Base-by-base conservation (phyloP, 2,329 filamentous ascomycete genomes). In the Alternaria sp. region DNA sequence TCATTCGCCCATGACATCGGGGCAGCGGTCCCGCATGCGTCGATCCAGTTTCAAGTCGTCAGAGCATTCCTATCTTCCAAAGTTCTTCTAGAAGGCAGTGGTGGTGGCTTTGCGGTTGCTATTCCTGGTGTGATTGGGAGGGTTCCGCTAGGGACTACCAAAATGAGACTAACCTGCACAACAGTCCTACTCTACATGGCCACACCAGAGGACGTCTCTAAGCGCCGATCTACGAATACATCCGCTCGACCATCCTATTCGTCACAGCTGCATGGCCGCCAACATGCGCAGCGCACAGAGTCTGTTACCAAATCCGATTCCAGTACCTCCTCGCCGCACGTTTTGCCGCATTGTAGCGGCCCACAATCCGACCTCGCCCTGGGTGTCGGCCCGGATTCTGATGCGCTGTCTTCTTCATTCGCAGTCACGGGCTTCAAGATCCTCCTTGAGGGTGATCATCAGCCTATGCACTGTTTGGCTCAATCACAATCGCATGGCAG, bases 121-220 rank as follows among this genome's bases (percentile, higher is more conserved):
- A 56, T 50, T 58, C 51, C 51, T 52, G 54, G 32, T 19, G 49
- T 52, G 26, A 51, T 63, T 25, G 53, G 25, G 62, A 58, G 44
- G 59, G 59, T 51, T 62, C 50, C 57, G 57, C 60, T 23, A 68
- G 66, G 62, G 67, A 28, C 60, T 64, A 8, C 62, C 40, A 51
- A 50, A 61, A 64, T 47, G 40, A 61, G 58, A 66, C 73, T 80
- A 64, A 78, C 67, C 54, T 23, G 57, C 56, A 25, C 28, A 28
- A 55, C 57, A 81, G 79, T 83, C 65, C 78, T 83, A 74, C 69
- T 74, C 52, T 82, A 79, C 60, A 78, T 83, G 66, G 79, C 80
- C 6, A 79, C 74, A 56, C 72, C 76, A 32, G 78, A 81, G 57
- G 66, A 77, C 52, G 69, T 70, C 17, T 65, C 66, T 44, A 72